Evolutionary conservation across 2,329 filamentous ascomycete species (phyloP).

Genomic region (Claviceps quebecensis): DNA sequence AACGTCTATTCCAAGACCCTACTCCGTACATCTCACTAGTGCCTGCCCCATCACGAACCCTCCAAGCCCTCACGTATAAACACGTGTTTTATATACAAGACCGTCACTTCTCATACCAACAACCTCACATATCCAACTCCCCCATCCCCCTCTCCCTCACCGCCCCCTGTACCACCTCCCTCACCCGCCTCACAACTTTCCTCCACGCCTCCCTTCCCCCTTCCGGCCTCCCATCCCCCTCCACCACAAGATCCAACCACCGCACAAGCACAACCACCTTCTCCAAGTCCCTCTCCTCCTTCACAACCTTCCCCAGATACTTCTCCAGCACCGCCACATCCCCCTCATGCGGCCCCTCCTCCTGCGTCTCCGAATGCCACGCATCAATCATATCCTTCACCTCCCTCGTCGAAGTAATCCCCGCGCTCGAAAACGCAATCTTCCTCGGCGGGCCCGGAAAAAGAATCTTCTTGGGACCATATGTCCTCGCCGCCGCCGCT

Average conservation of each 20-base stretch:
- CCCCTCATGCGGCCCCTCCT: slow-evolving; percentile 62
- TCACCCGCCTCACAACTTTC: slow-evolving; percentile 28
- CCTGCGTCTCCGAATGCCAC: slow-evolving; percentile 61
- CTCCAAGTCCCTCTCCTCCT: slow-evolving; percentile 61
- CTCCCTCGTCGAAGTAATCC: slow-evolving; percentile 35
- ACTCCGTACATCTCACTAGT: too few species aligned
- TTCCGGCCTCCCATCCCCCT: slow-evolving; percentile 26
- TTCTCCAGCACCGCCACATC: slow-evolving; percentile 62
- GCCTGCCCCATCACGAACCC: too few species aligned
- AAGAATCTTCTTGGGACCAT: slow-evolving; percentile 28
- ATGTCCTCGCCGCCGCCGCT: slow-evolving; percentile 5
- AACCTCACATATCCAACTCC: slow-evolving; percentile 26
- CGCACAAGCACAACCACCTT: slow-evolving; percentile 58
- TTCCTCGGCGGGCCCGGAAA: slow-evolving; percentile 34
- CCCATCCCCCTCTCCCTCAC: slow-evolving; percentile 42
- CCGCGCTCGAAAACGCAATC: slow-evolving; percentile 30
- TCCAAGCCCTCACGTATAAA: too few species aligned
- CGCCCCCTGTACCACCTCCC: slow-evolving; percentile 38
- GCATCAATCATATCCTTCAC: slow-evolving; percentile 59
- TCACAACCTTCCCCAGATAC: slow-evolving; percentile 60
- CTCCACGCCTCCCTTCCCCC: slow-evolving; percentile 32
- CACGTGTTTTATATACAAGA: too few species aligned
- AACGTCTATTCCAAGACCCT: too few species aligned
- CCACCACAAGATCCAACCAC: slow-evolving; percentile 50
- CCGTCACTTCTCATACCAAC: too few species aligned